Percentiles rank a stretch among this genome's conserved stretches.
These are phyloP conservation scores for Podila horticola DNA, from an alignment of 192 early-diverging fungal genomes.

Conservation along the genomic window DNA sequence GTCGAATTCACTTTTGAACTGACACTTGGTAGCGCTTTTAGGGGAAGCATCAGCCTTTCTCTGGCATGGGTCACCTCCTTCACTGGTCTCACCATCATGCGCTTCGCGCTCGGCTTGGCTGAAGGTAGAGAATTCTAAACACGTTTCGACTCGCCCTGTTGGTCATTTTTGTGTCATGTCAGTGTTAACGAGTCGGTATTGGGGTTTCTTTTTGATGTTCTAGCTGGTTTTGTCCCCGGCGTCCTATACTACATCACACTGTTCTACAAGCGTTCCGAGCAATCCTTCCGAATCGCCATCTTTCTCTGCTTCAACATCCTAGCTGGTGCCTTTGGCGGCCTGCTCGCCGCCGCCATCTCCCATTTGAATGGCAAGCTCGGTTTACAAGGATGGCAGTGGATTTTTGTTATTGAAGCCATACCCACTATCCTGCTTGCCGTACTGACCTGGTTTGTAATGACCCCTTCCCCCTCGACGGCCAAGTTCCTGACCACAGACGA, in stretches of 20 bases:
- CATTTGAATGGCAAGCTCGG: constrained; percentile 60
- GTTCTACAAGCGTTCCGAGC: constrained; percentile 76
- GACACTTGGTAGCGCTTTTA: not conserved
- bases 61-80: constrained; percentile 72
- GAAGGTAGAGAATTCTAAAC: constrained; percentile 8
- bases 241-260: constrained; percentile 76
- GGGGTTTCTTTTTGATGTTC: constrained; percentile 55
- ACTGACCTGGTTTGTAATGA: constrained; percentile 61
- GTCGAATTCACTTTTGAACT: not conserved
- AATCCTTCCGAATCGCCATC: constrained; percentile 70
- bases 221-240: constrained; percentile 80
- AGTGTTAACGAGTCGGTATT: no score
- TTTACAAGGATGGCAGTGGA: constrained; percentile 73
- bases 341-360: constrained; percentile 74
- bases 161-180: constrained; percentile 19
- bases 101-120: constrained; percentile 47
- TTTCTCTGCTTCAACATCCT: constrained; percentile 77
- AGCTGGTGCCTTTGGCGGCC: constrained; percentile 81
- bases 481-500: constrained; percentile 46
- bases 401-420: constrained; percentile 78
- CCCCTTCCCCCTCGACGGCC: constrained; percentile 60
- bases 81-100: constrained; percentile 44
- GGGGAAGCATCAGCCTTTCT: constrained; percentile 69
- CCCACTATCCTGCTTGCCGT: constrained; percentile 70
- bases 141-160: constrained; percentile 1